A percentile compares a stretch with the other conserved stretches of the same genome.
Evolutionary conservation across 2,329 filamentous ascomycete genomes (phyloP).

Genomic region (Aphanoascus verrucosus): DNA sequence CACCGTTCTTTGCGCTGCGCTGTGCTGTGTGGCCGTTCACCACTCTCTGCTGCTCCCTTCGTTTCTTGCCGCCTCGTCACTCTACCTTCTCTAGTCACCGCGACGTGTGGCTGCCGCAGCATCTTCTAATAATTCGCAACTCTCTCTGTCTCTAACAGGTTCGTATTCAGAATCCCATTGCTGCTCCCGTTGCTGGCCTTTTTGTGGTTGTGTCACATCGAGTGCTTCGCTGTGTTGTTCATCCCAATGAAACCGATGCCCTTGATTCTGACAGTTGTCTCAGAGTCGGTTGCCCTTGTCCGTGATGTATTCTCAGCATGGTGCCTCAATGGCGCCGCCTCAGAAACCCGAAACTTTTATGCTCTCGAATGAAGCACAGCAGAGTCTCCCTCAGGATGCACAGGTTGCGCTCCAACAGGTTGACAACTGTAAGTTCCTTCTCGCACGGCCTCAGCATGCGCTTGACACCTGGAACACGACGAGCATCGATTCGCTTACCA

Average conservation of each 20-base stretch:
- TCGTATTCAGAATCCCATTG: conserved; percentile 15
- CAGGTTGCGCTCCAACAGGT: conserved; percentile 97
- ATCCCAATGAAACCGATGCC: conserved; percentile 8
- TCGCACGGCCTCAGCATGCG: not conserved
- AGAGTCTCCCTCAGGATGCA: conserved; percentile 88
- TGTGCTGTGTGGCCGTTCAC: not conserved
- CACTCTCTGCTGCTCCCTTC: not conserved
- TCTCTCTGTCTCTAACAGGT: conserved; percentile 19
- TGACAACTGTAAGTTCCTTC: conserved; percentile 67
- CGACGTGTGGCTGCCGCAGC: not conserved
- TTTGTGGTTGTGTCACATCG: conserved; percentile 28
- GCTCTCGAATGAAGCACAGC: conserved; percentile 92
- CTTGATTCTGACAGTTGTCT: conserved; percentile 17
- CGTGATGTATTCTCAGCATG: conserved; percentile 67
- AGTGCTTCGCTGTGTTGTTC: conserved; percentile 19
- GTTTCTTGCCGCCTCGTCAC: not conserved
- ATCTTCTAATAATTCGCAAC: conserved; percentile 9
- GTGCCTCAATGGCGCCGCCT: conserved; percentile 73
- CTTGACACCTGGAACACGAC: not conserved
- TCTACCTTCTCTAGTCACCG: not conserved
- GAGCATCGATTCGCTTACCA: not conserved
- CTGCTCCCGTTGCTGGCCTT: conserved; percentile 12
- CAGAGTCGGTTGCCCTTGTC: conserved; percentile 11
- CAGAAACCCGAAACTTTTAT: conserved; percentile 99
- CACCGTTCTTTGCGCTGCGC: conserved; percentile 9